Evolutionary conservation across 2,329 filamentous ascomycete genomes (phyloP), one percentile per base, ranked within the genome.

Genomic region (Sphaerulina musiva): DNA sequence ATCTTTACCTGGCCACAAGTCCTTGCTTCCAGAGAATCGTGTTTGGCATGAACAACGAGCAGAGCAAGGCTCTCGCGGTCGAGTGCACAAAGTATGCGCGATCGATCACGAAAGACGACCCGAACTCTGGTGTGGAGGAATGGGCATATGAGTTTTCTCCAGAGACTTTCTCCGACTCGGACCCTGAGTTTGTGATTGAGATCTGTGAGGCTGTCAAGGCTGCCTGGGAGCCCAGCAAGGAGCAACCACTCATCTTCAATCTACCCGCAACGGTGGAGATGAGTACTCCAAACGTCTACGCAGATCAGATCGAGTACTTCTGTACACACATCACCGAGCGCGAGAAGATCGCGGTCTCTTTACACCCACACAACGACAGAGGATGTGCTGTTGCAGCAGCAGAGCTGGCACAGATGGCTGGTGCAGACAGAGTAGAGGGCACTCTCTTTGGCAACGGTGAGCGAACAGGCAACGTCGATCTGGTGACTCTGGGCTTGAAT

Each of bases 221-320:
- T 5, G 93, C 91, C 0, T 98, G 93, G 93, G 90, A 79, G 59
- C 92, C 93, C 0, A 83, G 81, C 0, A 82, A 77, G 39, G 82
- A 89, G 70, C 85, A 83, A 64, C 88, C 86, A 46, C 89, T 98
- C 71, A 95, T 98, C 69, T 93, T 98, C 79, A 97, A 97, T 75
- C 79, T 98, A 48, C 92, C 93, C 0, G 92, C 93, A 1, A 98
- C 93, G 0, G 92, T 97, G 36, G 93, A 98, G 74, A 85, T 96
- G 84, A 76, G 89, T 0, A 96, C 93, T 0, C 91, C 91, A 34
- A 98, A 98, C 69, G 81, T 96, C 46, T 98, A 93, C 70, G 93
- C 93, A 47, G 93, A 98, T 68, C 87, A 95, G 74, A 88, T 98
- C 59, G 93, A 98, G 71, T 95, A 89, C 74, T 98, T 98, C 73